Evolutionary conservation across 306 rosid species (phyloP), one percentile per base, ranked within the genome.

Genomic region (Rosa rugosa): DNA sequence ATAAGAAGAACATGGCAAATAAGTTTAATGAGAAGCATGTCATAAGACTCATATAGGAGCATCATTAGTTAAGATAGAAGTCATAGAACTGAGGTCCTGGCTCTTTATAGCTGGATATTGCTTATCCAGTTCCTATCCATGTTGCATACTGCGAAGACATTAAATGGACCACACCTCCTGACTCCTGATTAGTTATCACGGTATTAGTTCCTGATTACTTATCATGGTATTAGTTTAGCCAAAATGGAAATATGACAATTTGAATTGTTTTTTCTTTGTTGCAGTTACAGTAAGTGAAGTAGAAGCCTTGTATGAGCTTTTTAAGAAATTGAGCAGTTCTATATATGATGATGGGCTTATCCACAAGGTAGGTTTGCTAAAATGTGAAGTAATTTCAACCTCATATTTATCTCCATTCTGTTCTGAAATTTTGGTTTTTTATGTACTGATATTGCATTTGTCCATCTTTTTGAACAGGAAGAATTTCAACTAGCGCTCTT

Each of bases 401-500:
- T 23, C 20, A 42, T 16, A 11, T 12, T 73, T 50, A 38, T 60
- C 73, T 36, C 23, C 73, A 13, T 7, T 57, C 54, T 65, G 18
- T 63, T 38, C 17, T 59, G 69, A 68, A 54, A 17, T 25, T 73
- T 65, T 59, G 25, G 8, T 17, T 53, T 36, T 16, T 62, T 53
- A 27, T 60, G 36, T 49, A 42, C 12, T 20, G 49, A 62, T 56
- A 64, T 77, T 76, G 20, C 4, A 11, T 5, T 22, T 42, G 44
- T 57, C 60, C 11, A 34, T 76, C 34, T 67, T 71, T 68, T 62
- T 67, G 8, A 18, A 27, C 90, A 93, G 99, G 98, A 95, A 88
- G 99, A 95, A 88, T 91, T 95, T 74, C 99, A 90, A 89, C 89
- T 95, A 20, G 98, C 99, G 0, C 89, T 95, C 22, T 95, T 95